Evolutionary conservation across 306 rosid genomes (phyloP).

Genomic region (Casuarina cunninghamiana): DNA sequence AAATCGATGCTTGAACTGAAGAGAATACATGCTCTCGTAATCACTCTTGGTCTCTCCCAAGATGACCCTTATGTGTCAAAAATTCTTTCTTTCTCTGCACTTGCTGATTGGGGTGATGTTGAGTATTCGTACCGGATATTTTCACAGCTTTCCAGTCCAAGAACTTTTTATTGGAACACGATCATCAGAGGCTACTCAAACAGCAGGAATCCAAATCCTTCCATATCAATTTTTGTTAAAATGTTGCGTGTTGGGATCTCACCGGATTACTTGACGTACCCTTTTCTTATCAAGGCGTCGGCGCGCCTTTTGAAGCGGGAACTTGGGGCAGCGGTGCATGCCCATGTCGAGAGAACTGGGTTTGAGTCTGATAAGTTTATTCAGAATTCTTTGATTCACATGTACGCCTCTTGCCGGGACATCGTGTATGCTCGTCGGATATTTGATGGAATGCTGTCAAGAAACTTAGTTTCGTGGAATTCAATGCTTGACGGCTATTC

Average conservation of each 20-base stretch:
- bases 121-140: slow-evolving; percentile 53
- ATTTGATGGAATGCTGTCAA: slow-evolving; percentile 48
- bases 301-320: slow-evolving; percentile 52
- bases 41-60: slow-evolving; percentile 57
- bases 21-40: slow-evolving; percentile 57
- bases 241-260: slow-evolving; percentile 60
- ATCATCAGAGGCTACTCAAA: slow-evolving; percentile 63
- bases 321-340: slow-evolving; percentile 61
- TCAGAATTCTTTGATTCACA: slow-evolving; percentile 68
- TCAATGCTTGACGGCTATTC: slow-evolving; percentile 79
- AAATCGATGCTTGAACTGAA: slow-evolving; percentile 65
- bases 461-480: slow-evolving; percentile 74
- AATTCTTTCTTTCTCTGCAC: slow-evolving; percentile 52
- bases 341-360: slow-evolving; percentile 55
- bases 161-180: slow-evolving; percentile 58
- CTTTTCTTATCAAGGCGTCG: slow-evolving; percentile 72
- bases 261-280: slow-evolving; percentile 73
- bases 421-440: slow-evolving; percentile 49
- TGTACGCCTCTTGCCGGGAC: slow-evolving; percentile 64
- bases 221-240: slow-evolving; percentile 45
- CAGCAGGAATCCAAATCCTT: slow-evolving; percentile 55
- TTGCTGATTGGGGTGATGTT: slow-evolving; percentile 49
- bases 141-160: slow-evolving; percentile 53
- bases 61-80: slow-evolving; percentile 38
- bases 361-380: slow-evolving; percentile 56